Evolutionary conservation across 306 rosid genomes (phyloP), one percentile per base, ranked within the genome.

Genomic region (Begonia peltatifolia): DNA sequence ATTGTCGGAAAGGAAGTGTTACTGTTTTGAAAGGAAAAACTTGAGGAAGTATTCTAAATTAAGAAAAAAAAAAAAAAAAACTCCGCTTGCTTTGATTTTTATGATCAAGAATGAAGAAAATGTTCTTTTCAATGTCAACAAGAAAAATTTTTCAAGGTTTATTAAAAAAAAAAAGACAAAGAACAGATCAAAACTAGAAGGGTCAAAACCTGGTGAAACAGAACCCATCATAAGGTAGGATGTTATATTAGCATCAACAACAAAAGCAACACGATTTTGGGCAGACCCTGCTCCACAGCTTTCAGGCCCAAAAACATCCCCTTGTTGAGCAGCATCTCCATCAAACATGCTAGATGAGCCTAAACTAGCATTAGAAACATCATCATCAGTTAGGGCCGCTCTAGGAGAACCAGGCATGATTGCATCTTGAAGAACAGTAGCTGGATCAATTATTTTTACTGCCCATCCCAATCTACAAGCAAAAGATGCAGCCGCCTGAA

Each of bases 161-260:
- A 58, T 15, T 38, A 52, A 53, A 54, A 15, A 17, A 17, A 35
- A 20, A 41, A 54, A 59, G 60, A 54, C 50, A 23, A 36, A 54
- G 62, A 53, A 12, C 23, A 41, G 51, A 53, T 9, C 38, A 36
- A 55, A 25, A 47, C 64, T 50, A 58, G 58, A 58, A 53, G 68
- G 54, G 63, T 17, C 68, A 75, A 74, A 66, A 84, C 97, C 97
- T 71, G 95, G 97, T 71, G 97, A 88, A 78, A 88, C 95, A 62
- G 97, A 88, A 17, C 97, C 97, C 95, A 84, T 88, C 95, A 88
- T 88, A 57, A 88, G 97, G 73, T 88, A 88, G 60, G 97, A 88
- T 58, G 97, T 88, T 71, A 88, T 84, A 70, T 82, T 88, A 46
- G 97, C 97, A 72, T 88, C 97, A 65, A 88, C 93, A 52, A 88